phyloP scores from a whole-genome alignment of 495 filamentous ascomycete species.

The Pyronema omphalodes region DNA sequence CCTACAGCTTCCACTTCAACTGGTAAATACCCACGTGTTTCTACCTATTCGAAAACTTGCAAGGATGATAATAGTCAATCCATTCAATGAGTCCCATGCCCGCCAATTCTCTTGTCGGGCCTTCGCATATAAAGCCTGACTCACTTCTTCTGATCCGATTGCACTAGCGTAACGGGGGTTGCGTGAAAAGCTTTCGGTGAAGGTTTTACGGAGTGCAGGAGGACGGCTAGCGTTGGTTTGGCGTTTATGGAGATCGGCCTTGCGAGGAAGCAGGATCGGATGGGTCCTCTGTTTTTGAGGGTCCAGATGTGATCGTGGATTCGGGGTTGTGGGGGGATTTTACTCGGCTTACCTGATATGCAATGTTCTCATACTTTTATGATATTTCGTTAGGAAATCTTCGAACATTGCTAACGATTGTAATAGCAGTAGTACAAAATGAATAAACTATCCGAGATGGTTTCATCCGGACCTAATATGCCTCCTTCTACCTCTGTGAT shows the following conservation, averaged over 20 bases:
- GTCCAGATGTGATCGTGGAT: not conserved
- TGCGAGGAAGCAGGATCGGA: constrained; percentile 1
- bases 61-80: constrained; percentile 9
- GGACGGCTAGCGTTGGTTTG: not conserved
- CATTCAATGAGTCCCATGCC: constrained; percentile 6
- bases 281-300: constrained; percentile 3
- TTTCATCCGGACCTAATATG: not conserved
- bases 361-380: not conserved
- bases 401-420: constrained; percentile 1
- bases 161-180: constrained; percentile 2
- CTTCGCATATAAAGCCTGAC: not conserved
- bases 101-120: constrained; percentile 5
- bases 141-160: not conserved
- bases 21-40: not conserved
- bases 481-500: constrained; percentile 1
- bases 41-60: not conserved
- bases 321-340: constrained; percentile 2
- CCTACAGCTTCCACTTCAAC: constrained; percentile 1
- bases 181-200: not conserved
- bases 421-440: not conserved
- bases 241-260: constrained; percentile 3
- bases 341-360: constrained; percentile 4
- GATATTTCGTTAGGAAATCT: not conserved
- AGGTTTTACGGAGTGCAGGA: not conserved
- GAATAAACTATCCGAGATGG: not conserved